phyloP scores from a whole-genome alignment of 345 rosid species.

The Citrus reticulata region DNA sequence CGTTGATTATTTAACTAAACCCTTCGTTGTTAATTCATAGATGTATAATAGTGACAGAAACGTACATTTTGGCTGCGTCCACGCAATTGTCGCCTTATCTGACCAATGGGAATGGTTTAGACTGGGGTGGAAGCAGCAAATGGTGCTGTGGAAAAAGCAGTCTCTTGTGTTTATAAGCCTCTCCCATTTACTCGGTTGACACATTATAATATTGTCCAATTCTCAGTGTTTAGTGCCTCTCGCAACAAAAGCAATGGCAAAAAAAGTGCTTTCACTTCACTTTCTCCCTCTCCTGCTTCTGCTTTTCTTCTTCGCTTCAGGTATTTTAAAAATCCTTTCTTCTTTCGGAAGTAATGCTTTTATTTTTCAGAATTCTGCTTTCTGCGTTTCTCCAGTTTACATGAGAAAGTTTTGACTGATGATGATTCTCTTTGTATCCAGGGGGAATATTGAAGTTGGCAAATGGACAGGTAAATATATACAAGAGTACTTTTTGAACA shows the following conservation, averaged over 20 bases:
- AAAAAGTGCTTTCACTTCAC: neutral
- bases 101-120: neutral
- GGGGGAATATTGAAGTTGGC: constrained; percentile 6
- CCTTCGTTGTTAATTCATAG: neutral
- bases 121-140: neutral
- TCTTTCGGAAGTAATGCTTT: neutral
- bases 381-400: neutral
- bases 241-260: constrained; percentile 3
- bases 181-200: neutral
- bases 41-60: neutral
- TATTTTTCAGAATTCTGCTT: neutral
- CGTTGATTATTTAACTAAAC: neutral
- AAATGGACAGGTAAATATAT: constrained; percentile 15
- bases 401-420: neutral
- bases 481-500: no score
- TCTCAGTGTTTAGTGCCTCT: neutral
- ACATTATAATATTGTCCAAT: neutral
- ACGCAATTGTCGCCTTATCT: neutral
- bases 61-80: neutral
- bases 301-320: neutral
- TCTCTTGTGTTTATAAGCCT: neutral
- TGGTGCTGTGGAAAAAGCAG: neutral
- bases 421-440: neutral
- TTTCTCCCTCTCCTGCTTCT: constrained; percentile 2
- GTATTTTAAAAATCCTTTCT: neutral